Base-by-base conservation (phyloP, 2,329 filamentous ascomycete genomes). In the Tolypocladium ophioglossoides region DNA sequence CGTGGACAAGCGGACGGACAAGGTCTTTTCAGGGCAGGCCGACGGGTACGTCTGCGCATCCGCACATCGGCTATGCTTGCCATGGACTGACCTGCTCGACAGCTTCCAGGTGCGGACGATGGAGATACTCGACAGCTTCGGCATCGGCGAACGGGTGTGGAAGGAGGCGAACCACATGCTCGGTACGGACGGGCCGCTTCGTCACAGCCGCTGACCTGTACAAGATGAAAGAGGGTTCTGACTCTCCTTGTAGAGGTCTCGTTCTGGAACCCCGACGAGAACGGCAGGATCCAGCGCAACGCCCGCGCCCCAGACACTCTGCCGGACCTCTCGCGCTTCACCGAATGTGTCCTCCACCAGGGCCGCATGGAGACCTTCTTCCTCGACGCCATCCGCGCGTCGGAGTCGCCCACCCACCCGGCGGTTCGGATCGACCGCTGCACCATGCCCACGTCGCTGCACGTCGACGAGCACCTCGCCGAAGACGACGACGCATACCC, bases 121-220 rank as follows among this genome's bases (percentile, higher is more conserved):
- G 2, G 84, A 90, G 66, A 86, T 89, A n/a, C 80, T 89, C 54
- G 84, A 90, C 60, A 83, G 79, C 51, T 86, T 90, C 59, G 85
- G 82, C 0, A 79, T 90, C 55, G 82, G 74, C 2, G 78, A 88
- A 58, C 71, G 78, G 5, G 78, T 77, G 1, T 83, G 82, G 78
- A 83, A 82, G 50, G 85, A 88, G 60, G 76, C 80, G 14, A 86
- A 86, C 63, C 83, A 83, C 62, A 80, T 87, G 72, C 73, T 86
- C n/a, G 85, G 82, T 83, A 61, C 63, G 68, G 8, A 46, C 7
- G 22, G 22, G 34, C 20, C 48, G n/a, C 6, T 10, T 6, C 7
- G 12, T 20, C 20, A n/a, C 11, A 12, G 5, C 5, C 22, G 12
- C 12, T 30, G 16, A 18, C 34, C 20, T 16, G 11, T 10, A 24